Conservation (phyloP, 1,139 yeast species). For the Yamadazyma epiphylla region DNA sequence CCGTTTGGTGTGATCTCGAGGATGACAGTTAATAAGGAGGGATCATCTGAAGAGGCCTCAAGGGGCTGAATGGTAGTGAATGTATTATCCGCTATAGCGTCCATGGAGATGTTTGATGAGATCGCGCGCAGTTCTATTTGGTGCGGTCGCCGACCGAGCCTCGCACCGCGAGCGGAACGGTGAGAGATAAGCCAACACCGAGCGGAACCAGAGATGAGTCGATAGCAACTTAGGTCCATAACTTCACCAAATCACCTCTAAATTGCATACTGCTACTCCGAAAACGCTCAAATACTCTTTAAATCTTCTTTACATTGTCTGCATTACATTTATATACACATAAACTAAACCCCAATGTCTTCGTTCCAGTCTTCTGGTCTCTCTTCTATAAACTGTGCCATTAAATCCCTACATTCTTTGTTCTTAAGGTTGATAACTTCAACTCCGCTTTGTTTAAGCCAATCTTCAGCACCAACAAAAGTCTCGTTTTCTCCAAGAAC, state of each 20-base stretch:
- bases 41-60: slow-evolving; percentile 53
- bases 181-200: too few relatives aligned
- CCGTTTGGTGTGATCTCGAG: slow-evolving; percentile 76
- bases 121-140: too few relatives aligned
- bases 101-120: slow-evolving; percentile 55
- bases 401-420: slow-evolving; percentile 64
- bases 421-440: slow-evolving; percentile 70
- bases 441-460: slow-evolving; percentile 60
- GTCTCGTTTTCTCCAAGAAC: slow-evolving; percentile 86
- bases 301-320: too few relatives aligned
- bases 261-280: too few relatives aligned
- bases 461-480: slow-evolving; percentile 75
- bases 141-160: too few relatives aligned
- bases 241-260: too few relatives aligned
- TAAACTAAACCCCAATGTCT: slow-evolving; percentile 91
- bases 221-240: too few relatives aligned
- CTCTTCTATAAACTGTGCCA: slow-evolving; percentile 73
- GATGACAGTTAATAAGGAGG: slow-evolving; percentile 75
- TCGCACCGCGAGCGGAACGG: too few relatives aligned
- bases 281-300: too few relatives aligned
- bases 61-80: slow-evolving; percentile 43
- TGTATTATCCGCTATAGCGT: slow-evolving; percentile 68
- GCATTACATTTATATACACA: too few relatives aligned
- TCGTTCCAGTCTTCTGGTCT: slow-evolving; percentile 84
- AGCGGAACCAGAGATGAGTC: too few relatives aligned